A percentile compares a stretch with the other conserved stretches of the same genome.
Conservation (phyloP, 2,329 filamentous ascomycete species). For the Passalora sequoiae region DNA sequence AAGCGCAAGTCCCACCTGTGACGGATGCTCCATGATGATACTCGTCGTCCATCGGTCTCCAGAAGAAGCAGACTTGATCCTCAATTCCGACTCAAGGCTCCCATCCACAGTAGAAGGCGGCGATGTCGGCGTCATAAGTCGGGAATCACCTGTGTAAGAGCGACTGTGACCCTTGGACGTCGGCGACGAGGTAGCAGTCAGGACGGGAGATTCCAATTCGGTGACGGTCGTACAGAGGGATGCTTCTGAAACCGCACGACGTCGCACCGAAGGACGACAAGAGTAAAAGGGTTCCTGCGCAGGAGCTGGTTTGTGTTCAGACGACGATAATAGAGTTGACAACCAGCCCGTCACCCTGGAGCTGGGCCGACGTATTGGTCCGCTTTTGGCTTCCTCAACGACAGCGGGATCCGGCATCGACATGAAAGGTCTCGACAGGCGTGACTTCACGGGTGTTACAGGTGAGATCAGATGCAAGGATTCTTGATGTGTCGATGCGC, state of each 20-base stretch:
- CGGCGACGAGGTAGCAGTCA: conserved; percentile 20
- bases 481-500: conserved; percentile 3
- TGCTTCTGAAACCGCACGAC: conserved; percentile 16
- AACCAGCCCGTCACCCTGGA: conserved; percentile 29
- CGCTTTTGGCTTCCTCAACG: background rate
- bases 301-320: conserved; percentile 2
- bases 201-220: conserved; percentile 23
- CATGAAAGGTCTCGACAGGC: conserved; percentile 21
- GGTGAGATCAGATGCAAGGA: conserved; percentile 7
- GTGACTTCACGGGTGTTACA: conserved; percentile 17
- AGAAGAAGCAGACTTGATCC: background rate
- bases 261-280: conserved; percentile 11
- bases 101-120: conserved; percentile 14
- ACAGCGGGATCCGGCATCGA: conserved; percentile 17
- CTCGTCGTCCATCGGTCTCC: conserved; percentile 4
- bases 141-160: conserved; percentile 20
- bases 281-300: conserved; percentile 23
- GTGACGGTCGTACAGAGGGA: conserved; percentile 23
- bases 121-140: conserved; percentile 15
- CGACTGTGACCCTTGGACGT: conserved; percentile 26
- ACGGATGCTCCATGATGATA: conserved; percentile 10
- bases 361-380: conserved; percentile 5
- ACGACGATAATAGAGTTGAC: conserved; percentile 22
- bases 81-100: background rate
- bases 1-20: conserved; percentile 19